Base-by-base conservation (phyloP, 2,329 filamentous ascomycete genomes). In the Cytospora chrysosperma region DNA sequence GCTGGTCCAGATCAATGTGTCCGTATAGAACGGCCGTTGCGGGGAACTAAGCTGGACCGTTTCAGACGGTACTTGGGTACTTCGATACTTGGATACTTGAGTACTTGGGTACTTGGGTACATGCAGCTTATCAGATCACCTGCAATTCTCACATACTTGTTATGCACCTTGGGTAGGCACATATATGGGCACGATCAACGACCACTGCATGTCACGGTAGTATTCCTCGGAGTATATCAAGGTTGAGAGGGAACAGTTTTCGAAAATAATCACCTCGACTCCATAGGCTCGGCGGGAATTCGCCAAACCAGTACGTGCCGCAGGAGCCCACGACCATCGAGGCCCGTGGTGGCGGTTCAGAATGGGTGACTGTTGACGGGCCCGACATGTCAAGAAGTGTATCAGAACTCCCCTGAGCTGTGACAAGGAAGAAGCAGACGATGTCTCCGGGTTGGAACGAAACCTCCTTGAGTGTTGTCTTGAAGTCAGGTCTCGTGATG, bases 231-330 rank as follows among this genome's bases (percentile, higher is more conserved):
- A n/a, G n/a, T n/a, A n/a, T n/a, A n/a, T n/a, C n/a, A n/a, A n/a
- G n/a, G n/a, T n/a, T n/a, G n/a, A n/a, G n/a, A n/a, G n/a, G n/a
- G n/a, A n/a, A n/a, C n/a, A n/a, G n/a, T n/a, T n/a, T n/a, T n/a
- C n/a, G n/a, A n/a, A n/a, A n/a, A n/a, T n/a, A n/a, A n/a, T n/a
- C n/a, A n/a, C n/a, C n/a, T n/a, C n/a, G n/a, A n/a, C n/a, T n/a
- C n/a, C n/a, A 62, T 32, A 72, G 52, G 40, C 69, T 72, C 2
- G 61, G 34, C n/a, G 70, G 70, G 2, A 72, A 52, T 4, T 60
- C 43, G 4, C 68, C 70, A 55, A 70, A 71, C 67, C 68, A 72
- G 56, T 71, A 72, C n/a, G 68, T 70, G 40, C 66, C 67, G 59
- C 69, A 70, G 19, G 59, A 59, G 13, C 62, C 66, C 7, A 24